Percentiles rank a stretch among this genome's conserved stretches.
These are phyloP conservation scores for Tylopilus balloui DNA, from an alignment of 768 basidiomycete genomes.

Conservation along the genomic window DNA sequence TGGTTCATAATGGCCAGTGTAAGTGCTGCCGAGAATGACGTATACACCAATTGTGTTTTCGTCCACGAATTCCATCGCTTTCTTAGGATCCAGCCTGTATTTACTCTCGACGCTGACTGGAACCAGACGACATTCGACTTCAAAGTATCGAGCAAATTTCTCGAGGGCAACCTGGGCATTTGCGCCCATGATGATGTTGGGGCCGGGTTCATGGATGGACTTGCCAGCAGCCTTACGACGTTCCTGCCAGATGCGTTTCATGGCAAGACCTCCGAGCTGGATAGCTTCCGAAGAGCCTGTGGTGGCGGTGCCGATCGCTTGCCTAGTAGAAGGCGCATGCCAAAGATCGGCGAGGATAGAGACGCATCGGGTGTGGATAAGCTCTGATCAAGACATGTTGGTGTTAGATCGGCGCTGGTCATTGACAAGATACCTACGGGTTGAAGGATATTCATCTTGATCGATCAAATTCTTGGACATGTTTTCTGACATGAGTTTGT, in stretches of 20 bases:
- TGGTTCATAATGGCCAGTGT: slow-evolving; percentile 64
- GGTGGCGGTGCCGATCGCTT: slow-evolving; percentile 65
- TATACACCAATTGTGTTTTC: slow-evolving; percentile 72
- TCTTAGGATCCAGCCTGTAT: slow-evolving; percentile 71
- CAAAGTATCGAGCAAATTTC: slow-evolving; percentile 66
- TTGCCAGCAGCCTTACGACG: slow-evolving; percentile 63
- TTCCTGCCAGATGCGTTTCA: slow-evolving; percentile 70
- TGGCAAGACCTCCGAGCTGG: slow-evolving; percentile 66
- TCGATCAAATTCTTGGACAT: slow-evolving; percentile 66
- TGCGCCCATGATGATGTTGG: slow-evolving; percentile 61
- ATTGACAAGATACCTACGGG: slow-evolving; percentile 30
- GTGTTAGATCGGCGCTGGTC: not conserved
- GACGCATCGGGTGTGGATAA: slow-evolving; percentile 43
- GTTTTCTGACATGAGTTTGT: slow-evolving; percentile 60
- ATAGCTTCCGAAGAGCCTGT: slow-evolving; percentile 71
- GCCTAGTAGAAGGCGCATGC: slow-evolving; percentile 52
- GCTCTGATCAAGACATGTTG: slow-evolving; percentile 22
- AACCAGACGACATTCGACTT: slow-evolving; percentile 61
- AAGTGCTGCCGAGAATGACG: slow-evolving; percentile 54
- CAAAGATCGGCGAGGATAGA: slow-evolving; percentile 64
- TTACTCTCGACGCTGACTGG: slow-evolving; percentile 64
- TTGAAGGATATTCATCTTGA: slow-evolving; percentile 65
- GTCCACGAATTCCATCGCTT: slow-evolving; percentile 60
- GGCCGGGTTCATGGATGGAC: slow-evolving; percentile 60
- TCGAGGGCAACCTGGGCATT: slow-evolving; percentile 70